These are phyloP conservation scores for Zygosaccharomyces sapae DNA, from an alignment of 1,139 yeast genomes.

Conservation along the genomic window DNA sequence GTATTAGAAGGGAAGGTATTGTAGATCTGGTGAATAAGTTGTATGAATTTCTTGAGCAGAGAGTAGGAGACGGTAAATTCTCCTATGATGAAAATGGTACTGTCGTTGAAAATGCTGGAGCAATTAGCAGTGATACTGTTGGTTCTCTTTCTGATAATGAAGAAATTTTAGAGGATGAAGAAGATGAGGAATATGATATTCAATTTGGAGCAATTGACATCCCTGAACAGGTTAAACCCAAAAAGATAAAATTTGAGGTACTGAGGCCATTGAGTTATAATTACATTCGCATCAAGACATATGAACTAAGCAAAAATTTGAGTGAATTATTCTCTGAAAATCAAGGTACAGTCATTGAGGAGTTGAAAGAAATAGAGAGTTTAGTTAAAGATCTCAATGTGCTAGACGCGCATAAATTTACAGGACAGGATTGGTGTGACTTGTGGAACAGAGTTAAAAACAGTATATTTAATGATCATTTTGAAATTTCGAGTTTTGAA, in stretches of 20 bases:
- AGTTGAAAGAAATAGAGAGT: constrained; percentile 29
- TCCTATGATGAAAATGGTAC: constrained; percentile 5
- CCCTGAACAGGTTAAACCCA: constrained; percentile 28
- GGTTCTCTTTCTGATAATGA: constrained; percentile 22
- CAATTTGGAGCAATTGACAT: constrained; percentile 27
- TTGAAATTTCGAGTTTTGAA: constrained; percentile 67
- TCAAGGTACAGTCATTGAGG: constrained; percentile 29
- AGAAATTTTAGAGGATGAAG: constrained; percentile 29
- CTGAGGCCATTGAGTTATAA: constrained; percentile 18
- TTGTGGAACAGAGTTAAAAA: constrained; percentile 47
- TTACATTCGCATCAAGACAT: constrained; percentile 15
- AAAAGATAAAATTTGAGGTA: constrained; percentile 22
- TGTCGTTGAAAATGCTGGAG: constrained; percentile 21
- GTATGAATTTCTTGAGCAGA: constrained; percentile 13
- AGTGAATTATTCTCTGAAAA: constrained; percentile 18
- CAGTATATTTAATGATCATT: constrained; percentile 35
- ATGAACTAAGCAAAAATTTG: constrained; percentile 14
- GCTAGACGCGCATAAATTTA: constrained; percentile 18
- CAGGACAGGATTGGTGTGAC: constrained; percentile 42
- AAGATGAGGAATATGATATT: constrained; percentile 34
- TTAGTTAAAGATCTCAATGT: constrained; percentile 18
- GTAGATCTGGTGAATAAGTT: constrained; percentile 40
- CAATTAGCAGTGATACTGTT: constrained; percentile 18
- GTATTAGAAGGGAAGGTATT: constrained; percentile 71
- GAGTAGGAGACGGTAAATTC: constrained; percentile 22